Percentiles rank a stretch among this genome's conserved stretches.
Evolutionary conservation across 495 filamentous ascomycete genomes (phyloP).

Genomic region (Lindgomyces ingoldianus): DNA sequence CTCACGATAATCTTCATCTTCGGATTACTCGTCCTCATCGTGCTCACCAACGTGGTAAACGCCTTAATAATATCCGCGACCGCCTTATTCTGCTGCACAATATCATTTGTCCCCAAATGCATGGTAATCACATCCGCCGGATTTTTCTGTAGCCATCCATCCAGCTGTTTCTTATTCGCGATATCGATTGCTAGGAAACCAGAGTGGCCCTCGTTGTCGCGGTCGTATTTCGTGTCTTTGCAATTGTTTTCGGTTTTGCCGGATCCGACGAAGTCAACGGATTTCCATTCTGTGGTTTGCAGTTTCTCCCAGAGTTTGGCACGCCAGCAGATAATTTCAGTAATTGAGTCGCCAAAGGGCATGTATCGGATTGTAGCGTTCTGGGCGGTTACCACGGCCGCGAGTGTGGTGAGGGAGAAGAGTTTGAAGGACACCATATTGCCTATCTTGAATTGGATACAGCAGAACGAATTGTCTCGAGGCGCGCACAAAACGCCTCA

Average conservation of each 20-base stretch:
- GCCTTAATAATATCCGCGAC: conserved; percentile 50
- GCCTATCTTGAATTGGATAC: background rate
- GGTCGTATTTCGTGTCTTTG: conserved; percentile 50
- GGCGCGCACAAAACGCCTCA: too few species aligned
- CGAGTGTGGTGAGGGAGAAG: conserved; percentile 20
- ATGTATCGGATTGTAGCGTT: conserved; percentile 43
- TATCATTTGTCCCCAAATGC: conserved; percentile 58
- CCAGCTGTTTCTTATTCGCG: conserved; percentile 51
- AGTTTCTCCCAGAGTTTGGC: conserved; percentile 50
- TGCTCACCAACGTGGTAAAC: conserved; percentile 49
- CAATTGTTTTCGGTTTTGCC: conserved; percentile 46
- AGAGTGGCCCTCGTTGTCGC: conserved; percentile 56
- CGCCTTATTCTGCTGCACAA: conserved; percentile 49
- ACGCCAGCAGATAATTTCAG: conserved; percentile 54
- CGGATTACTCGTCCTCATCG: conserved; percentile 52
- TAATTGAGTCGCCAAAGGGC: conserved; percentile 57
- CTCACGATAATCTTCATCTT: conserved; percentile 56
- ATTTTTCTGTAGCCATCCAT: conserved; percentile 52
- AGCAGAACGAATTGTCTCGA: too few species aligned
- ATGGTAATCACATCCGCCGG: conserved; percentile 55
- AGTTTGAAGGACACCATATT: conserved; percentile 32
- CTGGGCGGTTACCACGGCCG: conserved; percentile 25
- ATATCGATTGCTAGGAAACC: conserved; percentile 56
- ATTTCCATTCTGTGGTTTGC: conserved; percentile 45
- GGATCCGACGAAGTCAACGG: conserved; percentile 54